Conservation (phyloP, 345 rosid genomes). For the Carallia brachiata region DNA sequence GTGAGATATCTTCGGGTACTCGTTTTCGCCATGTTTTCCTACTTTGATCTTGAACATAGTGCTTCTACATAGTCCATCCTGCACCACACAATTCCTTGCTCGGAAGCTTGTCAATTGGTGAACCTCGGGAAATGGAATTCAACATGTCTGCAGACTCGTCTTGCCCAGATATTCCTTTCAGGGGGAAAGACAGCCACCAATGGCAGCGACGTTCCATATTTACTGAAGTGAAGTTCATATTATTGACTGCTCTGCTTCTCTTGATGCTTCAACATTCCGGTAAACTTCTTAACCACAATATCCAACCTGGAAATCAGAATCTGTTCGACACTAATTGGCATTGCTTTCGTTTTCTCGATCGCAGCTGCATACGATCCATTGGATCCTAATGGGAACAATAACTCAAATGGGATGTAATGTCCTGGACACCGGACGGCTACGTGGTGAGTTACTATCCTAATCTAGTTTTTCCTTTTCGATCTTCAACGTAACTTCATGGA, state of each 20-base stretch:
- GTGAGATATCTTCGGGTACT: conserved; percentile 43
- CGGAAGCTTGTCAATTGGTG: conserved; percentile 4
- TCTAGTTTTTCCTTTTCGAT: too few species aligned
- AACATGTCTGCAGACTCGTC: background rate
- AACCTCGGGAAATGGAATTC: conserved; percentile 27
- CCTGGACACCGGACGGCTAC: conserved; percentile 78
- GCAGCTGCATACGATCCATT: conserved; percentile 68
- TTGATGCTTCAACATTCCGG: conserved; percentile 38
- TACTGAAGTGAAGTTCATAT: conserved; percentile 23
- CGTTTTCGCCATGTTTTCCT: too few species aligned
- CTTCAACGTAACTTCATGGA: background rate
- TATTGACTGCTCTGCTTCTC: conserved; percentile 26
- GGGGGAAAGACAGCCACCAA: background rate
- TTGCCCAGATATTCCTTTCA: background rate
- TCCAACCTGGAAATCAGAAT: background rate
- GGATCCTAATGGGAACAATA: conserved; percentile 71
- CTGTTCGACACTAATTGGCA: background rate
- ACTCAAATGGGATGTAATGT: conserved; percentile 75
- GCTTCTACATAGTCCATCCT: background rate
- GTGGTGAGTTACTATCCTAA: conserved; percentile 38
- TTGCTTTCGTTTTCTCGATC: conserved; percentile 7
- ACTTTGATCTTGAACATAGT: conserved; percentile 22
- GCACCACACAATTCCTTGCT: conserved; percentile 10
- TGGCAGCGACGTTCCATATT: conserved; percentile 4
- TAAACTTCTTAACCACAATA: conserved; percentile 17